Percentiles rank a stretch among this genome's conserved stretches.
These are phyloP conservation scores for Debaryomyces robertsiae DNA, from an alignment of 1,139 yeast genomes.

Conservation along the genomic window DNA sequence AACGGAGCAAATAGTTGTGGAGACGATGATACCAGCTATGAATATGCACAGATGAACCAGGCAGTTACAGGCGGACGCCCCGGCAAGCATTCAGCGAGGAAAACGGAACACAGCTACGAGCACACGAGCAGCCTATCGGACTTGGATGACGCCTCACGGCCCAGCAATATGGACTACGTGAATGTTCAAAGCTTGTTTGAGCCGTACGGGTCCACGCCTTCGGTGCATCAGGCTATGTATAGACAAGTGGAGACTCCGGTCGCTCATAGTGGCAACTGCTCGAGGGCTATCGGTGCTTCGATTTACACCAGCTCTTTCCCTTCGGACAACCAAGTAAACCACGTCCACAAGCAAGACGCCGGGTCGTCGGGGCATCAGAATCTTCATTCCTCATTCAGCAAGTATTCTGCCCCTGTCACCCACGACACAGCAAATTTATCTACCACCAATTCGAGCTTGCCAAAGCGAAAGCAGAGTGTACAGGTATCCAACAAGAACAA, in stretches of 20 bases:
- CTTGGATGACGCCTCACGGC: not conserved
- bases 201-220: not conserved
- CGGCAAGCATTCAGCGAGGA: not conserved
- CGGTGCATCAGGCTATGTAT: constrained; percentile 1
- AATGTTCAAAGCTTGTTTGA: constrained; percentile 6
- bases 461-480: constrained; percentile 7
- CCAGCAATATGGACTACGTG: not conserved
- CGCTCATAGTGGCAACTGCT: not conserved
- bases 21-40: not conserved
- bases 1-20: not conserved
- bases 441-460: constrained; percentile 3
- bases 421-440: not conserved
- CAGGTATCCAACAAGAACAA: constrained; percentile 3
- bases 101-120: constrained; percentile 1
- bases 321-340: constrained; percentile 2
- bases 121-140: not conserved
- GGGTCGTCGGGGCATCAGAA: not conserved
- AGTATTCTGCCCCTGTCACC: not conserved
- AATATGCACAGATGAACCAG: constrained; percentile 5
- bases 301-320: not conserved
- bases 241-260: not conserved
- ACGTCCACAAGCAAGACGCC: not conserved
- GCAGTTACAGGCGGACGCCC: not conserved
- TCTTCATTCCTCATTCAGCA: constrained; percentile 2
- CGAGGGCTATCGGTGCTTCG: not conserved